Conservation (phyloP, 495 filamentous ascomycete species). For the Neurospora sp. region DNA sequence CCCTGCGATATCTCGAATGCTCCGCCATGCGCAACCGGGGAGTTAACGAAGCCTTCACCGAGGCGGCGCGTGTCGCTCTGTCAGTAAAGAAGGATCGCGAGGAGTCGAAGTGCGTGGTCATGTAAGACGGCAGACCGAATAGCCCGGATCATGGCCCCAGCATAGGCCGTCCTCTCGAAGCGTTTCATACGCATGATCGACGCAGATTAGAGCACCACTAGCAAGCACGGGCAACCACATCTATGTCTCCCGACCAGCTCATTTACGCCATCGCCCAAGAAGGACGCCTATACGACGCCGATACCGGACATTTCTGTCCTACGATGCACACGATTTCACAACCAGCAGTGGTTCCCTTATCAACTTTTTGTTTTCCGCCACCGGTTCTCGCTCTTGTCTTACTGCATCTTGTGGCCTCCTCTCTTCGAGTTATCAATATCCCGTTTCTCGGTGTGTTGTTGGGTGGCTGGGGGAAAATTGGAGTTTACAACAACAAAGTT, state of each 20-base stretch:
- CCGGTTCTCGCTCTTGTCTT: not conserved
- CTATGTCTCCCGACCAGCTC: not conserved
- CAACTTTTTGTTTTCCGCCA: not conserved
- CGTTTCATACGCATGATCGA: not conserved
- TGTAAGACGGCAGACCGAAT: constrained; percentile 29
- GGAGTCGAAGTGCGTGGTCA: constrained; percentile 44
- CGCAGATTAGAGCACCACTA: not conserved
- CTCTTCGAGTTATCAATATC: not conserved
- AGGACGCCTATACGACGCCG: not conserved
- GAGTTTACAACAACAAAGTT: constrained; percentile 1
- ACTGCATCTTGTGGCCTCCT: not conserved
- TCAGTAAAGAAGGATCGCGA: constrained; percentile 65
- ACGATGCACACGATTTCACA: not conserved
- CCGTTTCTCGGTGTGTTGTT: constrained; percentile 4
- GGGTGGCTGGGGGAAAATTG: not conserved
- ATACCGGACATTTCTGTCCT: not conserved
- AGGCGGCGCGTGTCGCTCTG: constrained; percentile 92
- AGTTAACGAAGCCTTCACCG: constrained; percentile 96
- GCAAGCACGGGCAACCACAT: not conserved
- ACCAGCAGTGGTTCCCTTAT: not conserved
- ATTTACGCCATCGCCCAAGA: not conserved
- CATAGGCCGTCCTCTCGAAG: not conserved
- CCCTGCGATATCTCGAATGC: constrained; percentile 94
- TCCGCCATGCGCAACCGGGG: constrained; percentile 95
- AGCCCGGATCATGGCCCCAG: not conserved